Conservation (phyloP, 2,329 filamentous ascomycete genomes). For the Emmonsiellopsis sp. region DNA sequence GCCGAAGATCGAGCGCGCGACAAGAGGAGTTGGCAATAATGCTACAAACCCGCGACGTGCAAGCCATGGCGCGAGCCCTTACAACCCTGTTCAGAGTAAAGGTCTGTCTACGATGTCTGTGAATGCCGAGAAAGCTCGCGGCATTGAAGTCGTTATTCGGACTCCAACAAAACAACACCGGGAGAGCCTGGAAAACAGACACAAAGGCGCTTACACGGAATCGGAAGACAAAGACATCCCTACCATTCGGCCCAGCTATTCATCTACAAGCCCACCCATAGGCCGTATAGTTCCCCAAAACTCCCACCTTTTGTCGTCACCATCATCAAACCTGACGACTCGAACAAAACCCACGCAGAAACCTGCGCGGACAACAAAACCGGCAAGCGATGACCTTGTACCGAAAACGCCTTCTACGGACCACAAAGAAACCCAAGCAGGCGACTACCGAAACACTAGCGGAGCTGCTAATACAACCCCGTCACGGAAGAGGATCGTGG, state of each 20-base stretch:
- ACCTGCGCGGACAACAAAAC: background rate
- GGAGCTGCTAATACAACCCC: constrained; percentile 10
- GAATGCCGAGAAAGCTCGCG: background rate
- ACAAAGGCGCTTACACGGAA: background rate
- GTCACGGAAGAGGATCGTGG: constrained; percentile 26
- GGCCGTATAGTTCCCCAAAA: background rate
- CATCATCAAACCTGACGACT: background rate
- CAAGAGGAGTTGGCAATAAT: background rate
- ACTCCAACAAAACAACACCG: background rate
- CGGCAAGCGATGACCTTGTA: background rate
- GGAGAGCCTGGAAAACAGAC: background rate
- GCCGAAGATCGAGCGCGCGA: constrained; percentile 1
- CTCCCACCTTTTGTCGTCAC: background rate
- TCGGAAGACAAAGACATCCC: background rate
- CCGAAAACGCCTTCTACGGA: background rate
- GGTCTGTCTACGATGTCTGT: background rate
- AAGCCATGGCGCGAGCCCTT: background rate
- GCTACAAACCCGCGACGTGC: background rate
- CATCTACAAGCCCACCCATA: background rate
- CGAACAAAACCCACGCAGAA: background rate
- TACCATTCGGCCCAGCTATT: background rate
- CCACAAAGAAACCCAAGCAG: background rate
- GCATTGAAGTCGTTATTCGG: constrained; percentile 8
- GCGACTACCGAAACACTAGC: background rate
- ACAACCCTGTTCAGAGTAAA: background rate